Conservation (phyloP, 441 rosid species). For the Raphanus hybrid region DNA sequence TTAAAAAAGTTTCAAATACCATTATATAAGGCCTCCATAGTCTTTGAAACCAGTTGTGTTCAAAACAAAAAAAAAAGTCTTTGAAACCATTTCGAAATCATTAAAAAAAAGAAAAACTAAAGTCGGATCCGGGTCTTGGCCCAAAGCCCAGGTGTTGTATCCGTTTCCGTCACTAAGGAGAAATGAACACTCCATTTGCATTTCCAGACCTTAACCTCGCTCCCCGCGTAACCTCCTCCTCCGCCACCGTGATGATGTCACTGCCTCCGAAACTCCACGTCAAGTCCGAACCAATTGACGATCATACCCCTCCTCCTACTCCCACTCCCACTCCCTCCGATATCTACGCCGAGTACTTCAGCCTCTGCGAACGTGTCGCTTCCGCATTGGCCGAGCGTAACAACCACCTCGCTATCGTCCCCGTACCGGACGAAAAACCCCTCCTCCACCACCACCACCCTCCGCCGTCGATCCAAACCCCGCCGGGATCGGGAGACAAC, state of each 20-base stretch:
- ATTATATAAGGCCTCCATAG: too few species aligned
- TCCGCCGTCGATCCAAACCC: neutral
- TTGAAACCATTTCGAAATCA: neutral
- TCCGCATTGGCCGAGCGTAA: slow-evolving; percentile 52
- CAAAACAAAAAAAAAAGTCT: neutral
- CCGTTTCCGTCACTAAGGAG: neutral
- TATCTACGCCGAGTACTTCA: slow-evolving; percentile 65
- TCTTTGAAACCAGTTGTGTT: too few species aligned
- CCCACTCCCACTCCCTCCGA: slow-evolving; percentile 25
- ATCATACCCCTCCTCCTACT: slow-evolving; percentile 18
- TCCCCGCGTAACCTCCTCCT: slow-evolving; percentile 44
- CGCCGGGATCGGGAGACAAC: neutral
- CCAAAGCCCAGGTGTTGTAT: slow-evolving; percentile 14
- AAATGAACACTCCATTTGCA: slow-evolving; percentile 64
- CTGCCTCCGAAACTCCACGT: slow-evolving; percentile 8
- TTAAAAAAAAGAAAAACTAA: neutral
- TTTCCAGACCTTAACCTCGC: slow-evolving; percentile 66
- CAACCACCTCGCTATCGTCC: slow-evolving; percentile 55
- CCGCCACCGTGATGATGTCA: slow-evolving; percentile 6
- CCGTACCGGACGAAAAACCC: slow-evolving; percentile 42
- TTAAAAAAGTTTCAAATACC: neutral
- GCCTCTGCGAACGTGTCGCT: slow-evolving; percentile 69
- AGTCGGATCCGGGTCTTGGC: slow-evolving; percentile 25
- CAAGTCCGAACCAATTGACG: slow-evolving; percentile 7
- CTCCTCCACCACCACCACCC: neutral